Evolutionary conservation across 306 rosid species (phyloP).

Genomic region (Casuarina glauca): DNA sequence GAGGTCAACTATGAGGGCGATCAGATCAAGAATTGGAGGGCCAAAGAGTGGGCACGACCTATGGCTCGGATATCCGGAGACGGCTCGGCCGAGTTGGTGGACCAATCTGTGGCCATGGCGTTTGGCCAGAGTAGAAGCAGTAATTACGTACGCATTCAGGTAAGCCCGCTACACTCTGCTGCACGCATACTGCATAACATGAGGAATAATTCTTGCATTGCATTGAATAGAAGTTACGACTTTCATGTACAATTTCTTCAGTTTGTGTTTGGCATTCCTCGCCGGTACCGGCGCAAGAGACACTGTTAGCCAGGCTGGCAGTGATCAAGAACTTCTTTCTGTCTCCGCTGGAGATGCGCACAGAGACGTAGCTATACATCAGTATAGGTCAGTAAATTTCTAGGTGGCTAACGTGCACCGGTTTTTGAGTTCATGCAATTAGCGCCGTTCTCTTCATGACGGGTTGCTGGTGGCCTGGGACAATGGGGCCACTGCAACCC

Average conservation of each 20-base stretch:
- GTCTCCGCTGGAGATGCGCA: neutral
- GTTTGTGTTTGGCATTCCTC: neutral
- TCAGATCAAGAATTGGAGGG: conserved; percentile 71
- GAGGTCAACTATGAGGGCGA: conserved; percentile 66
- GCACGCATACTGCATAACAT: conserved; percentile 7
- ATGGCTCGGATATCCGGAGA: conserved; percentile 82
- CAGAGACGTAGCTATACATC: neutral
- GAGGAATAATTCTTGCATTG: neutral
- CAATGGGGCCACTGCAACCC: neutral
- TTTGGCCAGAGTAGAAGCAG: conserved; percentile 71
- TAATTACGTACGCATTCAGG: conserved; percentile 96
- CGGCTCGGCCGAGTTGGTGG: conserved; percentile 85
- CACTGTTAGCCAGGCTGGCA: conserved; percentile 40
- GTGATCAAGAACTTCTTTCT: neutral
- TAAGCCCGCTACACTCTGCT: conserved; percentile 25
- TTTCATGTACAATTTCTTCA: too few species aligned
- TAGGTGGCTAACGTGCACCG: conserved; percentile 16
- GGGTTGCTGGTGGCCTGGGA: conserved; percentile 5
- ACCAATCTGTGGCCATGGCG: conserved; percentile 97
- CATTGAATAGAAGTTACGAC: neutral
- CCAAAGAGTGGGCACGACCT: conserved; percentile 94
- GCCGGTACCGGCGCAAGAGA: conserved; percentile 27
- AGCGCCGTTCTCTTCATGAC: conserved; percentile 27
- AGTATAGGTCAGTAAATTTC: neutral
- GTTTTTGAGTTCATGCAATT: conserved; percentile 29